Base-by-base conservation (phyloP, 2,329 filamentous ascomycete species). In the Cercospora nicotianae region DNA sequence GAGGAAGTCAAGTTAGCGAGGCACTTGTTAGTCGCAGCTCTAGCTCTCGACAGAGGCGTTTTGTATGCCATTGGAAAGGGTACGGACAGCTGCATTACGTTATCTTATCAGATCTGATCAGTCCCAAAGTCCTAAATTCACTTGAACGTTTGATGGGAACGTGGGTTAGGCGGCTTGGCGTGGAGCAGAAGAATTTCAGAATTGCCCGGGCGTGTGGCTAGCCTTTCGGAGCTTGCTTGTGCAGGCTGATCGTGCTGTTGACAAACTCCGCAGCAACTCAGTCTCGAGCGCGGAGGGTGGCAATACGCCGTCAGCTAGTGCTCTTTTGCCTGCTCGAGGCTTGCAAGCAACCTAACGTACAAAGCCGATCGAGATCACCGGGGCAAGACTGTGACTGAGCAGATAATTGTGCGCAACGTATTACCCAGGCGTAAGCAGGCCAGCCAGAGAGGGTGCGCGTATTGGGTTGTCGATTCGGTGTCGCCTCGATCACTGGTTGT, bases 51-150 rank as follows among this genome's bases (percentile, higher is more conserved):
- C 2, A 31, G 26, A 57, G 28, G 53, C 53, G 12, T 31, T 31
- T 31, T 12, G 3, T 4, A 57, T 1, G 9, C 16, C 53, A 31
- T 57, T 57, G 6, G 26, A 7, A 31, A 2, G 53, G 5, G 28
- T 28, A 13, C 53, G 23, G 20, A 13, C 20, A 12, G 16, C 28
- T 31, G 2, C 8, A 30, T 57, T 57, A 57, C 28, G 2, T 55
- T 57, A 57, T 57, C 53, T 57, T 57, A 57, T 57, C 28, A 57
- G 51, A 57, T 57, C 53, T 57, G 28, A 57, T 57, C 53, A 10
- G 8, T 57, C 5, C 10, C 13, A 12, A 2, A 10, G 8, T 57
- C 5, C 10, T 23, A 12, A 2, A 13, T 51, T 51, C 45, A 51
- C 45, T 51, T 23, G 9, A 9, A 2, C n/a, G n/a, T 9, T 8